phyloP scores from a whole-genome alignment of 306 rosid genomes.

The Cicer chorassanicum region DNA sequence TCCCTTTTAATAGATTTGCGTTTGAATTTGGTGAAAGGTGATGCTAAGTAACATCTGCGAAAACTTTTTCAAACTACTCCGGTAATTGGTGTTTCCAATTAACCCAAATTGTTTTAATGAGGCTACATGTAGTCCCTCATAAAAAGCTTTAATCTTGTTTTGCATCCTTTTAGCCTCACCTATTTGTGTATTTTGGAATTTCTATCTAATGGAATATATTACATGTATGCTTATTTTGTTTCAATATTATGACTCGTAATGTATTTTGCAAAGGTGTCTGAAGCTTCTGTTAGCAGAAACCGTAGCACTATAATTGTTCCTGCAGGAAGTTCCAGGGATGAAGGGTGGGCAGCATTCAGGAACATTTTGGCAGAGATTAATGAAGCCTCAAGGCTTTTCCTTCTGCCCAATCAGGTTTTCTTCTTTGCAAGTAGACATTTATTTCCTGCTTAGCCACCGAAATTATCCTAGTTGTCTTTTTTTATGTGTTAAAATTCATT shows the following conservation, averaged over 20 bases:
- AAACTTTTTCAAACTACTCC: conserved; percentile 21
- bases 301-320: conserved; percentile 99
- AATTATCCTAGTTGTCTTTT: conserved; percentile 35
- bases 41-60: conserved; percentile 17
- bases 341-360: conserved; percentile 98
- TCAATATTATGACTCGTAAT: conserved; percentile 41
- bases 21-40: conserved; percentile 16
- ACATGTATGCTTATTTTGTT: conserved; percentile 35
- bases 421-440: conserved; percentile 36
- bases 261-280: conserved; percentile 72
- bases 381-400: conserved; percentile 95
- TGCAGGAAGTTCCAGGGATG: conserved; percentile 93
- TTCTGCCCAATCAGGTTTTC: conserved; percentile 88
- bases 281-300: conserved; percentile 97
- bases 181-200: conserved; percentile 3
- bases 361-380: conserved; percentile 95
- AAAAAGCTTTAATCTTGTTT: conserved; percentile 5
- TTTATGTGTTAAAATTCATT: conserved; percentile 41
- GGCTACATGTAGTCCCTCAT: conserved; percentile 27
- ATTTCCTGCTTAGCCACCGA: conserved; percentile 21
- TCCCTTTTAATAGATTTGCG: conserved; percentile 21
- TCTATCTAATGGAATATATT: conserved; percentile 12
- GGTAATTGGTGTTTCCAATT: neutral
- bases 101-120: conserved; percentile 15
- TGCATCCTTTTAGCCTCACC: conserved; percentile 29